These are phyloP conservation scores for Euphorbia celastroides DNA, from an alignment of 441 rosid genomes.

Conservation along the genomic window DNA sequence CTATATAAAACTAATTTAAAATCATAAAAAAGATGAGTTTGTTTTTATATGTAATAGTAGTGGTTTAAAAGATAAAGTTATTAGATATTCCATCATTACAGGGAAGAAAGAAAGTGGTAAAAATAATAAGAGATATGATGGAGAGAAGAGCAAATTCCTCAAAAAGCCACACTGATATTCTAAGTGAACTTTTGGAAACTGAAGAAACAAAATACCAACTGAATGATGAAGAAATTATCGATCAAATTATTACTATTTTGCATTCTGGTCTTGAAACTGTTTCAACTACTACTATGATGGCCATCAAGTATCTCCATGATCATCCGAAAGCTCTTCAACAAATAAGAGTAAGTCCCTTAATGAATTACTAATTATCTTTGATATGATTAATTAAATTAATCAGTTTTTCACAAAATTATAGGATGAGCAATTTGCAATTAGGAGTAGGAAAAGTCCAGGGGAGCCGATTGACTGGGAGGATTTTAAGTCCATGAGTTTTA, in stretches of 20 bases:
- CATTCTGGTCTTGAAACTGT: slow-evolving; percentile 92
- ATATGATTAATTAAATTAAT: not conserved
- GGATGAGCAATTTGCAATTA: slow-evolving; percentile 64
- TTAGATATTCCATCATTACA: slow-evolving; percentile 19
- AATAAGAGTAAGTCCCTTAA: slow-evolving; percentile 47
- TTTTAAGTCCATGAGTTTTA: slow-evolving; percentile 67
- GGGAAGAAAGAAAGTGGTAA: slow-evolving; percentile 66
- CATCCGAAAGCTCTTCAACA: slow-evolving; percentile 67
- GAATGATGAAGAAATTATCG: slow-evolving; percentile 67
- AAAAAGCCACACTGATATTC: slow-evolving; percentile 56
- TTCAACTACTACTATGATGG: slow-evolving; percentile 93
- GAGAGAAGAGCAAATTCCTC: slow-evolving; percentile 41
- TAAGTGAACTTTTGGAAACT: slow-evolving; percentile 55
- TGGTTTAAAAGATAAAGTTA: too few species aligned
- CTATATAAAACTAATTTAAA: too few species aligned
- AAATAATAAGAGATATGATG: slow-evolving; percentile 49
- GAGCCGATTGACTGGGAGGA: slow-evolving; percentile 60
- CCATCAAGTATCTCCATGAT: slow-evolving; percentile 79
- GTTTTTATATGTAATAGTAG: too few species aligned
- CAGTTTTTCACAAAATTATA: slow-evolving; percentile 10
- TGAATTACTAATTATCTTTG: not conserved
- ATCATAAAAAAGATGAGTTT: too few species aligned
- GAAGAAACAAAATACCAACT: slow-evolving; percentile 45
- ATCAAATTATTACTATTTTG: slow-evolving; percentile 75
- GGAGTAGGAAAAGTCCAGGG: slow-evolving; percentile 52